A percentile compares a stretch with the other conserved stretches of the same genome.
Evolutionary conservation across 139 green algal species (phyloP).

Genomic region (Raphidocelis subcapitata): DNA sequence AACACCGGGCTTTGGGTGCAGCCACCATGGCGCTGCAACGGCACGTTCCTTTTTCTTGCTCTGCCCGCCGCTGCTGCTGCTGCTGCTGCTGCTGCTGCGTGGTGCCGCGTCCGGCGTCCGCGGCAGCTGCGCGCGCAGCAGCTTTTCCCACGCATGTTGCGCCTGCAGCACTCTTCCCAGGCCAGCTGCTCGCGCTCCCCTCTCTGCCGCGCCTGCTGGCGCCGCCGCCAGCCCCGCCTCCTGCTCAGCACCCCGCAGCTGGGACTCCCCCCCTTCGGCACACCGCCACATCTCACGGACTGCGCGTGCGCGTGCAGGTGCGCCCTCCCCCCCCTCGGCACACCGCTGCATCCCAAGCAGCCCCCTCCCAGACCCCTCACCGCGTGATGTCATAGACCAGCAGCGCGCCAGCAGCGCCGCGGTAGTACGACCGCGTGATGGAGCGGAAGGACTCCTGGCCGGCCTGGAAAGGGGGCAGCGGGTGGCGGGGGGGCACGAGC

Average conservation of each 20-base stretch:
- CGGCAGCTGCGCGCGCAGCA: background rate
- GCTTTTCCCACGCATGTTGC: too few relatives aligned
- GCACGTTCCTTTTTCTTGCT: background rate
- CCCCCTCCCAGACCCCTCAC: constrained; percentile 10
- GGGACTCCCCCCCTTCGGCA: too few relatives aligned
- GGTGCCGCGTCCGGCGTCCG: background rate
- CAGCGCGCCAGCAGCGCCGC: constrained; percentile 96
- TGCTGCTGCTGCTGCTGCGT: background rate
- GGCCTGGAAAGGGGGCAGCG: constrained; percentile 65
- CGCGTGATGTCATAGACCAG: constrained; percentile 99
- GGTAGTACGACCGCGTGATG: constrained; percentile 98
- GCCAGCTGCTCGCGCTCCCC: too few relatives aligned
- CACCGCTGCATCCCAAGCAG: too few relatives aligned
- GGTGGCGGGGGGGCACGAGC: background rate
- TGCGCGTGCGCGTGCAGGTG: too few relatives aligned
- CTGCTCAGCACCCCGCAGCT: too few relatives aligned
- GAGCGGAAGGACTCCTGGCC: constrained; percentile 97
- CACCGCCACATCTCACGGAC: too few relatives aligned
- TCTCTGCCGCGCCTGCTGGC: too few relatives aligned
- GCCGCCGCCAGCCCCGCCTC: too few relatives aligned
- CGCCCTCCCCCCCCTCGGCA: too few relatives aligned
- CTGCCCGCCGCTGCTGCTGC: background rate
- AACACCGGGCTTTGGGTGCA: background rate
- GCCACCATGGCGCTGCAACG: background rate
- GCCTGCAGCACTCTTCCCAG: too few relatives aligned